Evolutionary conservation across 1,284 basidiomycete genomes (phyloP).

Genomic region (Coriolopsis trogii): DNA sequence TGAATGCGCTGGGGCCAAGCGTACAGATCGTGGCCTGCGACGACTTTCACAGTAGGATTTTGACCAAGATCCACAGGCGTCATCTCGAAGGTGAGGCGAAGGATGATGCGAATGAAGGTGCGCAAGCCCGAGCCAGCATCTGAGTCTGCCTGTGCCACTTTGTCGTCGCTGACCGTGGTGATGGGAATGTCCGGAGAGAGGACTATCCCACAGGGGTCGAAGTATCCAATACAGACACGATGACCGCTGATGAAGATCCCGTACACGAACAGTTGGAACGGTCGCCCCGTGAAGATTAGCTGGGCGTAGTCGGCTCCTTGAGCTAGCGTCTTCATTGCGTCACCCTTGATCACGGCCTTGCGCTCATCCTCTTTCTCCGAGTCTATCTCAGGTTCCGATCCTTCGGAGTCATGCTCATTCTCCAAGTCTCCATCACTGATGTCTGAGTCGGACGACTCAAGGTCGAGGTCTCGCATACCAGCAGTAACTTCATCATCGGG

Average conservation of each 20-base stretch:
- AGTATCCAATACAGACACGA: neutral
- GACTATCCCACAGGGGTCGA: neutral
- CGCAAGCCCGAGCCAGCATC: neutral
- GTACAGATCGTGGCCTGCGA: neutral
- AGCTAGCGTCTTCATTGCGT: neutral
- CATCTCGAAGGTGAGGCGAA: neutral
- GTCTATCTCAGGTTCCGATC: too few relatives aligned
- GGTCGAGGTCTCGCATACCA: too few relatives aligned
- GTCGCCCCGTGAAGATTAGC: neutral
- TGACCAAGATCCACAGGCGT: neutral
- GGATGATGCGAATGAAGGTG: neutral
- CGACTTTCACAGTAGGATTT: neutral
- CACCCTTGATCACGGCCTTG: too few relatives aligned
- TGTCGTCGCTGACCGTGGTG: too few relatives aligned
- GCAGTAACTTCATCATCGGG: too few relatives aligned
- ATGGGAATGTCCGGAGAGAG: neutral
- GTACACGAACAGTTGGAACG: neutral
- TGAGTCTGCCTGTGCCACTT: too few relatives aligned
- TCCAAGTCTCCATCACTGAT: too few relatives aligned
- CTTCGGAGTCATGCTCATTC: too few relatives aligned
- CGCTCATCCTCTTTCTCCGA: too few relatives aligned
- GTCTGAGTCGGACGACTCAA: too few relatives aligned
- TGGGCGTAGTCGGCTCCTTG: conserved; percentile 1
- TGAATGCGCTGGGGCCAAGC: neutral
- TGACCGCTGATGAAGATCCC: neutral